Base-by-base conservation (phyloP, 2,329 filamentous ascomycete species). In the Pestalotiopsis sp. region DNA sequence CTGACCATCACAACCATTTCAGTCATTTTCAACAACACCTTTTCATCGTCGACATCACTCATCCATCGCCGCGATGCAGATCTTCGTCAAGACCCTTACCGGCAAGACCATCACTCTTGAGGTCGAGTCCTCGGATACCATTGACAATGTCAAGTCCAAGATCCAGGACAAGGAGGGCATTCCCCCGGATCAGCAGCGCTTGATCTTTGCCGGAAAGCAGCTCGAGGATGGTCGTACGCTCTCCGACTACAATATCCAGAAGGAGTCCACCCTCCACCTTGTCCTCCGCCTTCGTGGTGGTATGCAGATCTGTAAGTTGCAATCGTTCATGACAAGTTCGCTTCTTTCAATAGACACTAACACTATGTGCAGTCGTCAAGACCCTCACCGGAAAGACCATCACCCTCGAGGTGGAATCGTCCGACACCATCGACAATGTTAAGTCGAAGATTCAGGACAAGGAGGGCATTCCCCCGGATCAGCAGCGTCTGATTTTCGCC, bases 151-250 rank as follows among this genome's bases (percentile, higher is more conserved):
- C 52, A 98, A 98, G 90, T 90, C 88, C 65, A 98, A 98, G 89
- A 98, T 98, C 58, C 95, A 98, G 83, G 95, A 98, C 78, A 98
- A 98, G 89, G 95, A 98, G 83, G 95, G 95, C 31, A 98, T 98
- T 68, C 95, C 95, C 61, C 95, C 95, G 12, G 95, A 98, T 79
- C 95, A 98, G 84, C 95, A 98, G 86, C 95, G 95, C 76, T 83
- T 98, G 74, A 98, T 98, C 81, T 98, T 98, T 75, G 95, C 95
- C 59, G 95, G 95, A 68, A 98, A 98, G 88, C 95, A 98, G 81
- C 90, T 98, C 4, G 95, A 98, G 82, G 95, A 98, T 75, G 95
- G 95, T 71, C 94, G 95, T 67, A 97, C 94, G 36, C 86, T 97
- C 0, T 91, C 89, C 71, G 94, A 97, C 81, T 97, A 97, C 89